Evolutionary conservation across 139 green algal species (phyloP).

Genomic region (Micromonas commoda): DNA sequence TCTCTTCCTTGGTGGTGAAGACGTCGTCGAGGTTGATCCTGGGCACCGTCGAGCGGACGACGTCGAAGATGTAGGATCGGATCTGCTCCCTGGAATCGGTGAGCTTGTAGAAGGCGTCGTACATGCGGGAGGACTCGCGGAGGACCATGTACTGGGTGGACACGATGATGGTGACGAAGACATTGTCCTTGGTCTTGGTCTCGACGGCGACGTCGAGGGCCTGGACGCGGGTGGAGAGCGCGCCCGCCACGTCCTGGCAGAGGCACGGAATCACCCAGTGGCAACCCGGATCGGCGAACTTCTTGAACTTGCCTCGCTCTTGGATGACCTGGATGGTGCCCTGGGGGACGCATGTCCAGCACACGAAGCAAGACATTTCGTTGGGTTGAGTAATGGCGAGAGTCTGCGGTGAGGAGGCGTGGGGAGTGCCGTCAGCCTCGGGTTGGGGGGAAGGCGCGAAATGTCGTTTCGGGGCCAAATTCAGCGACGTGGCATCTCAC

Average conservation of each 20-base stretch:
- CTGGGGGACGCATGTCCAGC: slow-evolving; percentile 2
- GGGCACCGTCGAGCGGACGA: slow-evolving; percentile 61
- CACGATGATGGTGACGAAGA: slow-evolving; percentile 68
- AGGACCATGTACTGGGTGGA: slow-evolving; percentile 68
- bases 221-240: slow-evolving; percentile 58
- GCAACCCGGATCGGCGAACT: slow-evolving; percentile 1
- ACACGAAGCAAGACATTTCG: too few species aligned
- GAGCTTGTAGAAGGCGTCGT: slow-evolving; percentile 74
- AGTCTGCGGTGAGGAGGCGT: too few species aligned
- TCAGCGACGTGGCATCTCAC: too few species aligned
- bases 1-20: slow-evolving; percentile 73
- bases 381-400: too few species aligned
- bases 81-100: slow-evolving; percentile 42
- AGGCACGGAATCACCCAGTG: slow-evolving; percentile 2
- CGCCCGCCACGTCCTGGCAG: slow-evolving; percentile 46
- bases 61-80: slow-evolving; percentile 55
- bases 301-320: slow-evolving; percentile 9
- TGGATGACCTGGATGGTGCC: slow-evolving; percentile 7
- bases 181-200: slow-evolving; percentile 74
- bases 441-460: too few species aligned
- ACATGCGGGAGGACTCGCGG: slow-evolving; percentile 42
- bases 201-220: slow-evolving; percentile 65
- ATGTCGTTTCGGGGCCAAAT: too few species aligned
- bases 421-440: too few species aligned
- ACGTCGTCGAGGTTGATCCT: slow-evolving; percentile 53